Evolutionary conservation across 2,329 filamentous ascomycete species (phyloP).

Genomic region (Colletotrichum sp.): DNA sequence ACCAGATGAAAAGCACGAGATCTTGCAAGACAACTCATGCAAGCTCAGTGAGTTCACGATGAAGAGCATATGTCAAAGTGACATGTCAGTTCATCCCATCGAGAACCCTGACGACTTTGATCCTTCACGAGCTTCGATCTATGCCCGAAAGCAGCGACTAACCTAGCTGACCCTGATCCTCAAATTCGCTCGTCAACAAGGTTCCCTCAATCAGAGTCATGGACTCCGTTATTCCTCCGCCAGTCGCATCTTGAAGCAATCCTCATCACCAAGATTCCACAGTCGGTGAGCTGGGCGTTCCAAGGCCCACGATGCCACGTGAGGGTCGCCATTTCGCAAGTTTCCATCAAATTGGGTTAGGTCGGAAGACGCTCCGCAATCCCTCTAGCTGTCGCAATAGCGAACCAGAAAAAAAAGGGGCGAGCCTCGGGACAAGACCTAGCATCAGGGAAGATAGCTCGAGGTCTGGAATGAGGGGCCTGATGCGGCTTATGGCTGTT

Average conservation of each 20-base stretch:
- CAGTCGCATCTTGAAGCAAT: constrained; percentile 7
- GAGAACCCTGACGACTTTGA: neutral
- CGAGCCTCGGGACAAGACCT: constrained; percentile 9
- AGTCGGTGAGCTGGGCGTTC: neutral
- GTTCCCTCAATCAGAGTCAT: neutral
- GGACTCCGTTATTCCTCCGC: neutral
- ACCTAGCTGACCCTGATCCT: neutral
- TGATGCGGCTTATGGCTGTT: neutral
- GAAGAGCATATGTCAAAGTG: neutral
- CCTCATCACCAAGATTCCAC: neutral
- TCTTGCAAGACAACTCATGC: neutral
- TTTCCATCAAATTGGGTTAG: constrained; percentile 6
- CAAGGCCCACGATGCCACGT: neutral
- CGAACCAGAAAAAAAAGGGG: neutral
- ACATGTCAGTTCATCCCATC: neutral
- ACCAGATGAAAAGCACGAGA: neutral
- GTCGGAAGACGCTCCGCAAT: neutral
- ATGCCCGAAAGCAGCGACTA: neutral
- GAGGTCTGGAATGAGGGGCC: neutral
- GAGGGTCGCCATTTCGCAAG: constrained; percentile 3
- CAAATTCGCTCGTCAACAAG: neutral
- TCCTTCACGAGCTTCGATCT: neutral
- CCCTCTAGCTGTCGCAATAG: neutral
- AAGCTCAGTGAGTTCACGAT: neutral
- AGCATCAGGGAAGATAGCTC: neutral